Evolutionary conservation across 768 basidiomycete genomes (phyloP).

Genomic region (Tricholoma bakamatsutake): DNA sequence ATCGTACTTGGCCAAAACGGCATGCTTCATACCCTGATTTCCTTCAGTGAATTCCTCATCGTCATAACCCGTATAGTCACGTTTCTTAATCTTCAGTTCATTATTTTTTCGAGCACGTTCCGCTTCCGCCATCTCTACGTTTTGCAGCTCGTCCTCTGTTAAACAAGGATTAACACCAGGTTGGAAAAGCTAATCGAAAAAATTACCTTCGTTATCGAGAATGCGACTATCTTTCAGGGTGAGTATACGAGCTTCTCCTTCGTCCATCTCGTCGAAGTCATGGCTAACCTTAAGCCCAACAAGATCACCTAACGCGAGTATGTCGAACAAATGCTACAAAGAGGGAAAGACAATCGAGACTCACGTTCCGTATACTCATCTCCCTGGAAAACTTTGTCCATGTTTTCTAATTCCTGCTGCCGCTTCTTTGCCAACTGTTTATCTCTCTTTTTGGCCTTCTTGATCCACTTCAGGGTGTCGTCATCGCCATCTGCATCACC

Average conservation of each 20-base stretch:
- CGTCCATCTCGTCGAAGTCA: slow-evolving; percentile 86
- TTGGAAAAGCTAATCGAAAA: background rate
- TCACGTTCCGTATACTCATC: slow-evolving; percentile 85
- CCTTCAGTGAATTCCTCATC: slow-evolving; percentile 88
- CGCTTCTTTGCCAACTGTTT: slow-evolving; percentile 83
- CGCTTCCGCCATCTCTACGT: slow-evolving; percentile 89
- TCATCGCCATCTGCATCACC: slow-evolving; percentile 83
- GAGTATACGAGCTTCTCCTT: slow-evolving; percentile 92
- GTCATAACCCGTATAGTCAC: slow-evolving; percentile 92
- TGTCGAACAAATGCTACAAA: background rate
- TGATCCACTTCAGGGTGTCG: slow-evolving; percentile 86
- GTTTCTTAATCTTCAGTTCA: slow-evolving; percentile 83
- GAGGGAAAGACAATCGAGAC: slow-evolving; percentile 19
- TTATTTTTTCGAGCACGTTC: slow-evolving; percentile 74
- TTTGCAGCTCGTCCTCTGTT: slow-evolving; percentile 95
- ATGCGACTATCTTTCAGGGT: slow-evolving; percentile 96
- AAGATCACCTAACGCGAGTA: slow-evolving; percentile 62
- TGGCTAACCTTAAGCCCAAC: slow-evolving; percentile 94
- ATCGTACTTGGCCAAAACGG: slow-evolving; percentile 90
- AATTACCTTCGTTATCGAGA: slow-evolving; percentile 86
- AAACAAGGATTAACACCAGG: background rate
- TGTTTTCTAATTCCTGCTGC: slow-evolving; percentile 75
- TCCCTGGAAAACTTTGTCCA: slow-evolving; percentile 69
- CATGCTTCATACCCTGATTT: slow-evolving; percentile 71
- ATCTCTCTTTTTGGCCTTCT: slow-evolving; percentile 84